Percentiles rank a stretch among this genome's conserved stretches.
These are phyloP conservation scores for Hypocrella siamensis DNA, from an alignment of 2,329 filamentous ascomycete species.

Conservation along the genomic window DNA sequence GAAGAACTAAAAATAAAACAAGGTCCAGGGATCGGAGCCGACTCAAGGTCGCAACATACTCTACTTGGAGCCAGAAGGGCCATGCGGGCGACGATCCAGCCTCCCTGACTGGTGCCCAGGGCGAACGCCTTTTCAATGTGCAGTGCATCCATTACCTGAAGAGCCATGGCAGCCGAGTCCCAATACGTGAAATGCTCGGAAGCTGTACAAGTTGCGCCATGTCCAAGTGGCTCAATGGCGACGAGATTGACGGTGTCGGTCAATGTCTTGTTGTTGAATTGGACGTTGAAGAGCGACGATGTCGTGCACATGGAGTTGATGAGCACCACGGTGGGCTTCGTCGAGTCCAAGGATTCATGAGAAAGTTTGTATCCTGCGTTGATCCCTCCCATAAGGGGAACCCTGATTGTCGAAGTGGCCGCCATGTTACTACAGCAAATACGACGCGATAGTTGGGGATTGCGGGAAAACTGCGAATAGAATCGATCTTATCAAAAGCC, in stretches of 20 bases:
- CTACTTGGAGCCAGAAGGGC: constrained; percentile 31
- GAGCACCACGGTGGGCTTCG: constrained; percentile 34
- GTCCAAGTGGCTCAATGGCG: constrained; percentile 36
- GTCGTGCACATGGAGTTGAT: constrained; percentile 37
- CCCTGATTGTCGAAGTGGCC: constrained; percentile 24
- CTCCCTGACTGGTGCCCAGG: constrained; percentile 35
- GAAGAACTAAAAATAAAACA: too few species aligned
- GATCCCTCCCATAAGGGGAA: constrained; percentile 32
- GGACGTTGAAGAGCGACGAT: constrained; percentile 25
- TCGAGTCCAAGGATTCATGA: constrained; percentile 25
- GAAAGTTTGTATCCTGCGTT: constrained; percentile 27
- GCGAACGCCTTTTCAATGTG: constrained; percentile 30
- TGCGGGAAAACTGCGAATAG: too few species aligned
- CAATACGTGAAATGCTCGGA: constrained; percentile 37
- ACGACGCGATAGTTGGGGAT: too few species aligned
- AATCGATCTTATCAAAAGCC: too few species aligned
- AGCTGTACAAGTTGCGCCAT: constrained; percentile 27
- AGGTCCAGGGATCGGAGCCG: too few species aligned
- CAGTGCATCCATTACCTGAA: constrained; percentile 38
- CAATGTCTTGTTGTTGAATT: constrained; percentile 25
- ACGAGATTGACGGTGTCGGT: constrained; percentile 29
- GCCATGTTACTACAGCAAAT: constrained; percentile 14
- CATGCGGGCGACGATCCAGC: constrained; percentile 34
- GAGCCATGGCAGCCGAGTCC: constrained; percentile 36
- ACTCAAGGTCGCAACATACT: constrained; percentile 21